Percentiles rank a stretch among this genome's conserved stretches.
These are phyloP conservation scores for Skeletonema tropicum DNA, from an alignment of 108 stramenopile species.

Conservation along the genomic window DNA sequence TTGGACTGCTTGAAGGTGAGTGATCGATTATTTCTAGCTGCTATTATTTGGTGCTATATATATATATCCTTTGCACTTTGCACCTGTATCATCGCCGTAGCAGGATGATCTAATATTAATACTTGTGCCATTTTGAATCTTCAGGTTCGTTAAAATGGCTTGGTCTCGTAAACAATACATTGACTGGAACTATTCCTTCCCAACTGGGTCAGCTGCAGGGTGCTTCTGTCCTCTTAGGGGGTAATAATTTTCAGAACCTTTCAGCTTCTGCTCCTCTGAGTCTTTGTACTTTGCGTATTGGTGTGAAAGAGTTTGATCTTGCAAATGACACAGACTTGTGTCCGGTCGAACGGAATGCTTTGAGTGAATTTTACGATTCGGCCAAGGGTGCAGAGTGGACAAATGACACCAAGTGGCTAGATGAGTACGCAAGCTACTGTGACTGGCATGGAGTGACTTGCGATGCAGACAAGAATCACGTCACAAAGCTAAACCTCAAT, in stretches of 20 bases:
- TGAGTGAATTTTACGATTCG: background rate
- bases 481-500: constrained; percentile 8
- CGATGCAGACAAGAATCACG: background rate
- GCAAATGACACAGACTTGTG: background rate
- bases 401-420: too few species aligned
- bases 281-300: background rate
- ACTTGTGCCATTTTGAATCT: too few species aligned
- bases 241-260: too few species aligned
- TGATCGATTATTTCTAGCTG: too few species aligned
- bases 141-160: constrained; percentile 6
- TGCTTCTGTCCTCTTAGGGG: background rate
- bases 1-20: too few species aligned
- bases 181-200: background rate
- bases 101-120: too few species aligned
- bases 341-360: background rate
- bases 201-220: background rate
- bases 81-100: too few species aligned
- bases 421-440: too few species aligned
- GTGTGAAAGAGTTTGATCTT: constrained; percentile 8
- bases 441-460: too few species aligned
- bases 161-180: background rate
- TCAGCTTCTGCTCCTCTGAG: background rate
- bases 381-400: background rate
- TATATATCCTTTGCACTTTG: too few species aligned
- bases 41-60: too few species aligned